Evolutionary conservation across 371 early-diverging fungal genomes (phyloP).

Genomic region (Mortierella sp.): DNA sequence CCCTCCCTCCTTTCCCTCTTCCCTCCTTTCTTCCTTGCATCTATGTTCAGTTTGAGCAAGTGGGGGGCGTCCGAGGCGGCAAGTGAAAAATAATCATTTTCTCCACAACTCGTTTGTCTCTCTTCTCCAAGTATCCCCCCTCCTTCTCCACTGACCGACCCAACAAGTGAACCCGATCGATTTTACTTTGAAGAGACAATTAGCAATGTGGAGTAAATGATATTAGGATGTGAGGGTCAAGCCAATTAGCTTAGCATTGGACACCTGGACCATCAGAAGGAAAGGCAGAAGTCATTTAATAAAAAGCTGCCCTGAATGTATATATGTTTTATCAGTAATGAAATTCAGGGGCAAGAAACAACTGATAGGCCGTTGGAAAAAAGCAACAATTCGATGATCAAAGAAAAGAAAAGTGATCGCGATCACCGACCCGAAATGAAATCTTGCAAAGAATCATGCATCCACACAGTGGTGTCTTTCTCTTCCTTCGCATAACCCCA

Average conservation of each 20-base stretch:
- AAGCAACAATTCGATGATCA: background rate
- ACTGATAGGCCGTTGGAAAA: background rate
- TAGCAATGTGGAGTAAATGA: background rate
- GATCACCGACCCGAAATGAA: slow-evolving; percentile 14
- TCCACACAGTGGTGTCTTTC: background rate
- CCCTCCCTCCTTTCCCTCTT: background rate
- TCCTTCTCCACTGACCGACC: background rate
- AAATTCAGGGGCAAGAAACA: background rate
- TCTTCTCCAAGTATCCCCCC: background rate
- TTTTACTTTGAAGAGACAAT: slow-evolving; percentile 1
- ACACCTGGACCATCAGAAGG: no score
- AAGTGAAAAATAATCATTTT: background rate
- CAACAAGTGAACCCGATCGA: background rate
- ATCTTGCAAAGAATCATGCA: background rate
- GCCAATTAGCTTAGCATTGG: background rate
- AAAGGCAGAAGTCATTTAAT: no score
- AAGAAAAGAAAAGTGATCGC: background rate
- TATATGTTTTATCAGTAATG: background rate
- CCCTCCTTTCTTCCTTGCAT: background rate
- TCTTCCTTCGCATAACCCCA: background rate
- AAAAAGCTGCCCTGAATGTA: background rate
- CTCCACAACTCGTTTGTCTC: slow-evolving; percentile 1
- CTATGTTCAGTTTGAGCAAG: background rate
- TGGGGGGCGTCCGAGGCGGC: background rate
- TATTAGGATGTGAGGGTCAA: background rate